Evolutionary conservation across 345 rosid species (phyloP).

Genomic region (Moricandia arvensis): DNA sequence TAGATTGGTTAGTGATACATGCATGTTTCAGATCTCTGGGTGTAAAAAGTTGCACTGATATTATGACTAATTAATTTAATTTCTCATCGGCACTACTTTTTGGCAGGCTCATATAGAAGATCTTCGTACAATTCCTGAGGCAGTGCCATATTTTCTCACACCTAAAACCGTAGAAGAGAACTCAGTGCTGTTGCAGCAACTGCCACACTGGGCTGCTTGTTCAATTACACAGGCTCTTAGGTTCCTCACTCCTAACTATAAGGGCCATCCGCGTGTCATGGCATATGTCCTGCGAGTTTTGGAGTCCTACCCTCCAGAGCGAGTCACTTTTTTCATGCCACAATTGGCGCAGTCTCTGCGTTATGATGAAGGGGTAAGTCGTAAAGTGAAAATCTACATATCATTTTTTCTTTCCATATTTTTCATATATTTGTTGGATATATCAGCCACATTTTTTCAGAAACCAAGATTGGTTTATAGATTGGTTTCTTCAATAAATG

Average conservation of each 20-base stretch:
- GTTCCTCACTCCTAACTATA: constrained; percentile 86
- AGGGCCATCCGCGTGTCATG: constrained; percentile 99
- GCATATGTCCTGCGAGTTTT: constrained; percentile 96
- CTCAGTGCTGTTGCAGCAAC: constrained; percentile 89
- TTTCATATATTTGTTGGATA: not conserved
- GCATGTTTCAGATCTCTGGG: not conserved
- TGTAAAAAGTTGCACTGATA: not conserved
- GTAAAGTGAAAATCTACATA: not conserved
- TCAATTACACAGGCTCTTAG: constrained; percentile 93
- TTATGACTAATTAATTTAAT: not conserved
- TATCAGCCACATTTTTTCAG: not conserved
- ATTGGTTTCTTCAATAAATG: not conserved
- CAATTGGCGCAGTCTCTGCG: constrained; percentile 95
- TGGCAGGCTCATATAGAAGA: constrained; percentile 76
- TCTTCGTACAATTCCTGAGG: constrained; percentile 83
- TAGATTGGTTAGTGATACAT: not conserved
- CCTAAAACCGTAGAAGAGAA: constrained; percentile 92
- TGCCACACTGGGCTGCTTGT: constrained; percentile 99
- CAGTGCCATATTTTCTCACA: constrained; percentile 93
- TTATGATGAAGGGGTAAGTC: constrained; percentile 80
- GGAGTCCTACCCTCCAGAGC: constrained; percentile 95
- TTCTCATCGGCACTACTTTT: constrained; percentile 14
- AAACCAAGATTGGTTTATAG: too few relatives aligned
- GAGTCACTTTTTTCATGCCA: constrained; percentile 97
- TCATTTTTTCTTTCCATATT: not conserved